phyloP scores from a whole-genome alignment of 1,284 basidiomycete species.

The Clitocybe nebularis region DNA sequence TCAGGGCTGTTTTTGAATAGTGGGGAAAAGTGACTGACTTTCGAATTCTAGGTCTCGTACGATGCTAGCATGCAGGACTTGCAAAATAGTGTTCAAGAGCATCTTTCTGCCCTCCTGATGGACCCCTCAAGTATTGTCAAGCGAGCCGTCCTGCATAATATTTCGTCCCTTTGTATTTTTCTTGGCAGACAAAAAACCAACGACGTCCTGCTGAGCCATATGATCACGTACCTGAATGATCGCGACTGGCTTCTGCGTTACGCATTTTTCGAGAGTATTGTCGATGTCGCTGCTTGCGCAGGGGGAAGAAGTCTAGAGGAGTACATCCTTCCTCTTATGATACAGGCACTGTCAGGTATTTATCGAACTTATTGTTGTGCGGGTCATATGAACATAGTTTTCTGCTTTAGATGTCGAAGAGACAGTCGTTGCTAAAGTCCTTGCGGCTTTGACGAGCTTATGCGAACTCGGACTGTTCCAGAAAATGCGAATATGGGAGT shows the following conservation, averaged over 20 bases:
- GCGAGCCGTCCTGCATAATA: constrained; percentile 73
- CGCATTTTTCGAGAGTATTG: constrained; percentile 94
- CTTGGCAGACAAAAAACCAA: constrained; percentile 91
- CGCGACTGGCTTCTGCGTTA: constrained; percentile 88
- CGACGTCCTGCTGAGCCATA: constrained; percentile 92
- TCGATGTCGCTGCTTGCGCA: constrained; percentile 91
- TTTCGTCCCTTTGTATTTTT: constrained; percentile 89
- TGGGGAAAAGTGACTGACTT: constrained; percentile 12
- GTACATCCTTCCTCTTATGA: constrained; percentile 91
- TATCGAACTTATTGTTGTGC: constrained; percentile 1
- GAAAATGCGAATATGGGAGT: constrained; percentile 91
- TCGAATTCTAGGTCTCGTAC: constrained; percentile 69
- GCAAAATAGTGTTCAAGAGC: constrained; percentile 83
- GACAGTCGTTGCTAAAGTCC: constrained; percentile 84
- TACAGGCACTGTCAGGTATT: constrained; percentile 86
- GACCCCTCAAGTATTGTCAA: constrained; percentile 76
- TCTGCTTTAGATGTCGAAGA: constrained; percentile 84
- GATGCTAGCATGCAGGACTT: constrained; percentile 84
- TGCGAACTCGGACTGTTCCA: constrained; percentile 86
- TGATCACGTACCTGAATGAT: constrained; percentile 98
- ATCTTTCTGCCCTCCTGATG: constrained; percentile 75
- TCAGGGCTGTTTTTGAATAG: constrained; percentile 24
- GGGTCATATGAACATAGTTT: constrained; percentile 5
- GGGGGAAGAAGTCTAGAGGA: constrained; percentile 84
- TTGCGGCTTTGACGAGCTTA: constrained; percentile 81